A percentile compares a stretch with the other conserved stretches of the same genome.
Conservation (phyloP, 2,329 filamentous ascomycete species). For the Colletotrichum simmondsii region DNA sequence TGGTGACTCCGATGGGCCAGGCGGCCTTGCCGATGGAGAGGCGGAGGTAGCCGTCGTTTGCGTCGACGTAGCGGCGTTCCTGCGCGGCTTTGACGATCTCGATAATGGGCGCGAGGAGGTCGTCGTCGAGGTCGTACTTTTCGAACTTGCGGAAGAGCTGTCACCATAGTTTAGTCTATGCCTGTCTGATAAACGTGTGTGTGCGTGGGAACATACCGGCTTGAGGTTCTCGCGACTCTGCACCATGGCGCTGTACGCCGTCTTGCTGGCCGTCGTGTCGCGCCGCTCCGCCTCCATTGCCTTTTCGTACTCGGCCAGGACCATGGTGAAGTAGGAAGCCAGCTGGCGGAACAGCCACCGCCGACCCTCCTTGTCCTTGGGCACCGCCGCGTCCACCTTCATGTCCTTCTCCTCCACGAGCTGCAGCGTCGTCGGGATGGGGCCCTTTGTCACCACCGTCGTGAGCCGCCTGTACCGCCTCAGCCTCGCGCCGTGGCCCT, state of each 20-base stretch:
- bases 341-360: slow-evolving; percentile 86
- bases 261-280: slow-evolving; percentile 81
- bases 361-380: slow-evolving; percentile 72
- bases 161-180: slow-evolving; percentile 8
- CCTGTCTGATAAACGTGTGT: neutral
- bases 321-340: slow-evolving; percentile 94
- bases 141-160: slow-evolving; percentile 90
- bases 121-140: slow-evolving; percentile 80
- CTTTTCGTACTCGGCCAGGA: slow-evolving; percentile 87
- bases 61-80: slow-evolving; percentile 91
- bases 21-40: slow-evolving; percentile 96
- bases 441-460: slow-evolving; percentile 74
- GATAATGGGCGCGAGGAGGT: slow-evolving; percentile 82
- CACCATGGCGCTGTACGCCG: slow-evolving; percentile 85
- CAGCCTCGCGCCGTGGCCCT: slow-evolving; percentile 76
- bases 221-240: slow-evolving; percentile 89
- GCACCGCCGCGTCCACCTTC: slow-evolving; percentile 77
- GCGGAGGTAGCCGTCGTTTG: slow-evolving; percentile 93
- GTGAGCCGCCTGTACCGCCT: slow-evolving; percentile 76
- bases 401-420: slow-evolving; percentile 88
- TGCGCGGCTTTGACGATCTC: slow-evolving; percentile 95
- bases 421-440: slow-evolving; percentile 86
- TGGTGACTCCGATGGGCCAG: slow-evolving; percentile 99
- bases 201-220: slow-evolving; percentile 61
- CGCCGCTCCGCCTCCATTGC: slow-evolving; percentile 75